Base-by-base conservation (phyloP, 495 filamentous ascomycete species). In the Tetracladium setigerum region DNA sequence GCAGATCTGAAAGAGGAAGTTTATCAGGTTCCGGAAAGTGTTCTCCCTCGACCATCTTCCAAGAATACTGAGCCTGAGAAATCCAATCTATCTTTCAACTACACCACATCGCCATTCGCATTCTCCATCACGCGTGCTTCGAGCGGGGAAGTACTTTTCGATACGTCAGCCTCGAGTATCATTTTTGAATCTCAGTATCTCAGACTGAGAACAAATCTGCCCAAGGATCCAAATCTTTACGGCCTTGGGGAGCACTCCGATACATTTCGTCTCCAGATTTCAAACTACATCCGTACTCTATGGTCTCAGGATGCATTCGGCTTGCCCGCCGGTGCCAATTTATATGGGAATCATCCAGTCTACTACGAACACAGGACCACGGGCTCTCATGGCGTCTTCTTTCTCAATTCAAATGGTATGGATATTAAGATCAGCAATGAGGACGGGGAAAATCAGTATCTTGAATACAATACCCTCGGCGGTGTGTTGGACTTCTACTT, bases 401-500 rank as follows among this genome's bases (percentile, higher is more conserved):
- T 92, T 41, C 64, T 89, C 52, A 90, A 87, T 62, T 84, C 80
- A 34, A 87, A 89, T 57, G 89, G 87, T 12, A 91, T 94, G 84
- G 88, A 95, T 50, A 72, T 95, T 67, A 83, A 84, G 55, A 83
- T 94, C 68, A 74, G 87, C 62, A 76, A 81, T 53, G 76, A 72
- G 11, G 64, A 67, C 27, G 63, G 70, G 16, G 73, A 70, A 0
- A 75, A 76, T 7, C 84, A 89, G 56, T 91, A 83, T 52, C 73
- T 95, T 27, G 85, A 94, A 65, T 95, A 91, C 68, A 89, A 92
- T 56, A 78, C 77, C 16, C 67, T 94, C 1, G 86, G 87, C 35
- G 89, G 89, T 19, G 73, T 92, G 13, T 49, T 95, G 9, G 89
- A 95, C 62, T 79, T 95, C 37, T 92, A 91, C 65, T 91, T 94